Conservation (phyloP, 2,329 filamentous ascomycete species). For the Colletotrichum brevisporum region DNA sequence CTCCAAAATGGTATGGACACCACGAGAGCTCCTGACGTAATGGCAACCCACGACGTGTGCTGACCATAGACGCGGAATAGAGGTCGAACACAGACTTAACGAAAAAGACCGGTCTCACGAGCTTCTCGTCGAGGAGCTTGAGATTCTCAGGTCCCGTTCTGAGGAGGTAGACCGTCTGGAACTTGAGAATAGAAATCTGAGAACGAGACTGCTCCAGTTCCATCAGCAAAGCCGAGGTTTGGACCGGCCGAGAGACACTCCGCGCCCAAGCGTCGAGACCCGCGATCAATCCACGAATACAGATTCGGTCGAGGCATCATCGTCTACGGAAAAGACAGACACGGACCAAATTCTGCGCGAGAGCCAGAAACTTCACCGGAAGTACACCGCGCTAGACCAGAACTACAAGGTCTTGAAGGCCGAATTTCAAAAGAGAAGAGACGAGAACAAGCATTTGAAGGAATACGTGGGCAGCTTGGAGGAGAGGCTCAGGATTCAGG, state of each 20-base stretch:
- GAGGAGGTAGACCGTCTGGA: slow-evolving; percentile 54
- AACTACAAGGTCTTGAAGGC: slow-evolving; percentile 59
- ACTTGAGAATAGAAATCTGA: slow-evolving; percentile 59
- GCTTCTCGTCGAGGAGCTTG: slow-evolving; percentile 49
- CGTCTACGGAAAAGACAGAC: neutral
- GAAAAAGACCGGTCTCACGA: slow-evolving; percentile 3
- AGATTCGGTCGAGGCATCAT: neutral
- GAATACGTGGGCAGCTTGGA: slow-evolving; percentile 60
- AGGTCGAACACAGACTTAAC: slow-evolving; percentile 44
- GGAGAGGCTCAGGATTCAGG: slow-evolving; percentile 58
- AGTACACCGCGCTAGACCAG: slow-evolving; percentile 56
- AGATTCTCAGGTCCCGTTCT: slow-evolving; percentile 50
- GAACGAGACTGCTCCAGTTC: slow-evolving; percentile 52
- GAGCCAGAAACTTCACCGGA: slow-evolving; percentile 53
- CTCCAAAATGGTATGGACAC: slow-evolving; percentile 52
- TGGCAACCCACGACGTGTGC: slow-evolving; percentile 17
- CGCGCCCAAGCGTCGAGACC: slow-evolving; percentile 11
- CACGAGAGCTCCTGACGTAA: slow-evolving; percentile 41
- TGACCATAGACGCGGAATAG: slow-evolving; percentile 43
- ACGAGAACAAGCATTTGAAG: slow-evolving; percentile 61
- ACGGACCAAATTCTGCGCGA: slow-evolving; percentile 21
- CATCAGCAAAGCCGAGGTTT: slow-evolving; percentile 35
- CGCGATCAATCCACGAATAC: slow-evolving; percentile 32
- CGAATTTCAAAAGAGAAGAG: slow-evolving; percentile 56
- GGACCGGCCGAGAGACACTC: slow-evolving; percentile 17